phyloP scores from a whole-genome alignment of 306 rosid genomes.

The Glycyrrhiza uralensis region DNA sequence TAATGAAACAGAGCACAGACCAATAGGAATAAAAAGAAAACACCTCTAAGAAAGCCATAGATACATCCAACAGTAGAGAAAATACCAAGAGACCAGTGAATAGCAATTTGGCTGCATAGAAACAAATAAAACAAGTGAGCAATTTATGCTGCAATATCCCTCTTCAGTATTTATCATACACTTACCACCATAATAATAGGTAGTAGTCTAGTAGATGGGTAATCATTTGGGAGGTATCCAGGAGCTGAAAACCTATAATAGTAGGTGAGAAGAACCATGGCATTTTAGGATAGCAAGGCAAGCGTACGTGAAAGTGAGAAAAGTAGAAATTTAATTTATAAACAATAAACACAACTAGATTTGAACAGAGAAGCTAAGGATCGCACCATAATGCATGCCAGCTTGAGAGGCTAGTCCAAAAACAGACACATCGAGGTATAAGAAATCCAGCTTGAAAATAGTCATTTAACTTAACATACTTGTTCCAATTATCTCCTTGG shows the following conservation, averaged over 20 bases:
- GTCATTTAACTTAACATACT: conserved; percentile 6
- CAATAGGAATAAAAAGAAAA: conserved; percentile 15
- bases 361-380: conserved; percentile 8
- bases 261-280: neutral
- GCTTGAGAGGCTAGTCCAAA: conserved; percentile 17
- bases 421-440: neutral
- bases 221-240: conserved; percentile 91
- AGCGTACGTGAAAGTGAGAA: neutral
- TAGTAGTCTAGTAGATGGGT: conserved; percentile 64
- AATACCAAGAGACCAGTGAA: neutral
- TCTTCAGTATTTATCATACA: neutral
- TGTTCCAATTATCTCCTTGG: neutral
- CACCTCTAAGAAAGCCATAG: neutral
- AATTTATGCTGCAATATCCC: no score
- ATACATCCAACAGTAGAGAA: conserved; percentile 14
- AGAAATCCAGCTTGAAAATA: conserved; percentile 6
- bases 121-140: no score
- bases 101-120: no score
- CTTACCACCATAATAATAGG: conserved; percentile 80
- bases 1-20: conserved; percentile 13
- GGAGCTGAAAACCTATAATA: conserved; percentile 83
- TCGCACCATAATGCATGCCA: neutral
- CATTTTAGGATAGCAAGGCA: conserved; percentile 1
- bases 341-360: neutral
- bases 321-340: neutral